Base-by-base conservation (phyloP, 2,329 filamentous ascomycete species). In the Diaporthe humulicola region DNA sequence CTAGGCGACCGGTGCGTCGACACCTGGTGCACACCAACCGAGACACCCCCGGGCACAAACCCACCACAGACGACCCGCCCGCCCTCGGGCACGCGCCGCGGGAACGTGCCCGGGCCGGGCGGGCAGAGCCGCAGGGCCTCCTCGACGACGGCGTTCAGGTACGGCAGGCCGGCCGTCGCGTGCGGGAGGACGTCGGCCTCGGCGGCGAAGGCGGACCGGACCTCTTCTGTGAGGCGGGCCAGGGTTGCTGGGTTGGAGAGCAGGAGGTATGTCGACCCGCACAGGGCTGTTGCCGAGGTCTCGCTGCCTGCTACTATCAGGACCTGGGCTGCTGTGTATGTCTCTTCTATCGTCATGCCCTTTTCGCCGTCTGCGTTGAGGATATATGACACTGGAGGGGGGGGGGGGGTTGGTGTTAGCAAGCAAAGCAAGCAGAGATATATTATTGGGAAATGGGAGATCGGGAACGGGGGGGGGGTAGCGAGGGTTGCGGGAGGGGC, bases 101-200 rank as follows among this genome's bases (percentile, higher is more conserved):
- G 75, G 42, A 77, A 73, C 30, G 71, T 74, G 1, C 66, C 60
- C 28, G 77, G 76, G 0, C 70, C 74, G 6, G 76, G 74, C 22
- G 85, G 84, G 67, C 83, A 85, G 64, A 85, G 77, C 12, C 85
- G 80, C 45, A 86, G 72, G 8, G 79, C 78, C 77, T 87, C 85
- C 7, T 85, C 79, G n/a, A 86, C 76, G 57, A 78, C 79, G 19
- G 84, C 85, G 25, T 78, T 73, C 58, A 86, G 77, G 67, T 86
- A 86, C 0, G 76, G 67, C 0, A 85, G 76, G 8, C 76, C 75
- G 38, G 76, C 74, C 0, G 81, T 78, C 14, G 76, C 77, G 7
- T 77, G 75, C 17, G 83, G 74, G 17, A 77, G 80, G 71, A 86
- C 85, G 3, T 85, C 81, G 0, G 80, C 77, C 50, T 82, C 79